phyloP scores from a whole-genome alignment of 1,284 basidiomycete species.

The Anthracocystis walkeri region DNA sequence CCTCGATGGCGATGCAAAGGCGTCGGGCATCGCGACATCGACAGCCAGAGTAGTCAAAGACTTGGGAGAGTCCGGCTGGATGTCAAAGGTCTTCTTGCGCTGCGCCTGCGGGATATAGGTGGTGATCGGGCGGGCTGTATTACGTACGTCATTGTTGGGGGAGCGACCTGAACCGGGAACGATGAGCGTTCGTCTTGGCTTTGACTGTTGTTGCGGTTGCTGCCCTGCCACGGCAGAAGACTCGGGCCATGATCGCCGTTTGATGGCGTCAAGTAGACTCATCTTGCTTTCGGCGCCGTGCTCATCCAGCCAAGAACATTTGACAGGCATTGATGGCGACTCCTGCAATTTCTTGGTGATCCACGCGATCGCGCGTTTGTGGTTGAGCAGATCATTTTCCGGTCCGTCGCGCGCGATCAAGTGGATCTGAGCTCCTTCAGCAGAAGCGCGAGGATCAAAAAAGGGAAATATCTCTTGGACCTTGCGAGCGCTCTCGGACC shows the following conservation, averaged over 20 bases:
- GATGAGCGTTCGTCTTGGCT: conserved; percentile 21
- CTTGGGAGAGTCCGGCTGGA: conserved; percentile 28
- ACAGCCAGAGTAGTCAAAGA: neutral
- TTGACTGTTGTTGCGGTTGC: conserved; percentile 6
- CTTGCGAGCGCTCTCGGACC: conserved; percentile 10
- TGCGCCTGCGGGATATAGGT: neutral
- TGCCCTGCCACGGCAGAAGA: neutral
- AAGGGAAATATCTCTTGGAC: conserved; percentile 18
- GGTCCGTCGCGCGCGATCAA: conserved; percentile 18
- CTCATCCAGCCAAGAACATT: conserved; percentile 7
- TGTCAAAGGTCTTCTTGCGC: conserved; percentile 31
- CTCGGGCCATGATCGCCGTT: conserved; percentile 1
- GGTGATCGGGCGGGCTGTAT: neutral
- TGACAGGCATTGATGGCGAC: neutral
- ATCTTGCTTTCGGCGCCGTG: conserved; percentile 17
- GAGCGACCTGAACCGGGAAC: conserved; percentile 16
- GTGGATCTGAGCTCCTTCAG: conserved; percentile 20
- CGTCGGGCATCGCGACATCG: conserved; percentile 19
- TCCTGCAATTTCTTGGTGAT: neutral
- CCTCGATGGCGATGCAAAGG: neutral
- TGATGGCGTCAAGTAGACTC: neutral
- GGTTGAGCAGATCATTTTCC: neutral
- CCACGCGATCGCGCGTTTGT: conserved; percentile 4
- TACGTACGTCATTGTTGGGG: neutral
- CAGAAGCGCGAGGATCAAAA: conserved; percentile 32